Evolutionary conservation across 805 yeast genomes (phyloP).

Genomic region (Candida adriatica): DNA sequence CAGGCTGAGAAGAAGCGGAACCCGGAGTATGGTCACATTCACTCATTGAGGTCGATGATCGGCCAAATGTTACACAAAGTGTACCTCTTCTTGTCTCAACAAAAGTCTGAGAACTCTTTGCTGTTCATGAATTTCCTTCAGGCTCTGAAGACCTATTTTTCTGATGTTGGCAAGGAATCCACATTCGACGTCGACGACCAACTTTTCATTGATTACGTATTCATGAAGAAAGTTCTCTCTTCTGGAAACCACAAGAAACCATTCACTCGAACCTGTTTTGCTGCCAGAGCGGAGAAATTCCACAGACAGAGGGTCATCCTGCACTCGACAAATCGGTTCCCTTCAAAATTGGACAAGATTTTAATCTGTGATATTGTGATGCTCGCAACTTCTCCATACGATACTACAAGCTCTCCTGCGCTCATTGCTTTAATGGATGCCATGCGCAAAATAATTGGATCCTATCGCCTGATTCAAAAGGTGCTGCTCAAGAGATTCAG

Average conservation of each 20-base stretch:
- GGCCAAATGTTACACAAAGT: constrained; percentile 61
- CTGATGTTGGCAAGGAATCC: constrained; percentile 73
- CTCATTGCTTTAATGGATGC: constrained; percentile 60
- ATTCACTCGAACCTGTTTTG: constrained; percentile 72
- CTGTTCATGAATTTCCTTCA: constrained; percentile 55
- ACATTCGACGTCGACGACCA: constrained; percentile 50
- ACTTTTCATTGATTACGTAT: constrained; percentile 45
- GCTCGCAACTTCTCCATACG: constrained; percentile 62
- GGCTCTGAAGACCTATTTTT: constrained; percentile 67
- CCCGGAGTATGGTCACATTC: constrained; percentile 45
- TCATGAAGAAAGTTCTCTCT: constrained; percentile 53
- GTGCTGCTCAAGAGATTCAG: constrained; percentile 42
- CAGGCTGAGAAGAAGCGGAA: constrained; percentile 36
- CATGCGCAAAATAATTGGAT: constrained; percentile 62
- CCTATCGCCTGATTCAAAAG: constrained; percentile 49
- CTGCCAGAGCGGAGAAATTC: constrained; percentile 62
- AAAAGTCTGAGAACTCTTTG: constrained; percentile 57
- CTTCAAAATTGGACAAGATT: constrained; percentile 54
- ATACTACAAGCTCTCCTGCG: constrained; percentile 64
- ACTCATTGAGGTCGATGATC: constrained; percentile 49
- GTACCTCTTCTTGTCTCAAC: constrained; percentile 36
- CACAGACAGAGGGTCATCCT: constrained; percentile 70
- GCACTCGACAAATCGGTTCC: constrained; percentile 66
- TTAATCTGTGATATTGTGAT: constrained; percentile 60
- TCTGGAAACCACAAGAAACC: constrained; percentile 59